Base-by-base conservation (phyloP, 192 early-diverging fungal species). In the Backusella macrospora region DNA sequence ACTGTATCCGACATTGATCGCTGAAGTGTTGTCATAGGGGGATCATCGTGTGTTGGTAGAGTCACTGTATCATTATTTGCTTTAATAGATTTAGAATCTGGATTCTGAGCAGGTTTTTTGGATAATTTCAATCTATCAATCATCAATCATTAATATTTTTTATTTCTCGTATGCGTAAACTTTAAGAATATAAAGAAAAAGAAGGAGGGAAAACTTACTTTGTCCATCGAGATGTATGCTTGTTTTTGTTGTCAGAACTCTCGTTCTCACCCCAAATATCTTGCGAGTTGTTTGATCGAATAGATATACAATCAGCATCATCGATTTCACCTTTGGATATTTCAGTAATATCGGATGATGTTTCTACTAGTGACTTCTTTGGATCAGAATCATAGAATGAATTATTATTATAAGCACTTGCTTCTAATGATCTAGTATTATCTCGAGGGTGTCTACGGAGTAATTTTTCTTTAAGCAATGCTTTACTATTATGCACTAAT, bases 391-490 rank as follows among this genome's bases (percentile, higher is more conserved):
- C 44, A 15, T 47, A 47, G 52, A 16, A 40, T 47, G 72, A 46
- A 18, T 15, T 15, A 13, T 39, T 71, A 26, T 26, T 23, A 18
- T 45, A 44, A 9, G 59, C 43, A 10, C 23, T 16, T 6, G 64
- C 8, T 29, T 74, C 65, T 1, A 43, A 18, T 62, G 47, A 23
- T 26, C 65, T 76, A 5, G 66, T 37, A 13, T 48, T 55, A 14
- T 74, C 67, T 10, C 71, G 72, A 16, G 73, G 76, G 63, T 81
- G 76, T 15, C 80, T 69, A 12, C 80, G 69, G 29, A 78, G 74
- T 8, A 82, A 44, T 10, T 82, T 82, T 65, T 82, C 80, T 59
- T 76, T 78, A 15, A 82, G 38, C 39, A 82, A 42, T 1, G 70
- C 76, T 37, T 29, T 26, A 40, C 80, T 77, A 39, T 77, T 82